A percentile compares a stretch with the other conserved stretches of the same genome.
Conservation (phyloP, 2,329 filamentous ascomycete genomes). For the Tolypocladium tundrense region DNA sequence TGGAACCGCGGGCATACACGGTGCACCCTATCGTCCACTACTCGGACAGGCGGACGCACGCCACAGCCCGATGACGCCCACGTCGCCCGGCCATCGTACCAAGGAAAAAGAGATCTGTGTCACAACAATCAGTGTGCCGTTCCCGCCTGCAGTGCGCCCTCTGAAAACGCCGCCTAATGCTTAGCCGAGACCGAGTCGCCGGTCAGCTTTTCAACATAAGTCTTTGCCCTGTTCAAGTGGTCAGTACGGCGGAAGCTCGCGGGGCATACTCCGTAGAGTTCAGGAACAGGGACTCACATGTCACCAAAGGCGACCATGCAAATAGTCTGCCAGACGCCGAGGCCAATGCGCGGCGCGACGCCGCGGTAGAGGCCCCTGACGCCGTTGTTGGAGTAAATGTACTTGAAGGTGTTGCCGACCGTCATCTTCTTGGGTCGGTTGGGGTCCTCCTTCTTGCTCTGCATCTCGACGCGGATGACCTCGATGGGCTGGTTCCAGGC, state of each 20-base stretch:
- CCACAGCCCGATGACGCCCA: neutral
- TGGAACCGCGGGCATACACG: neutral
- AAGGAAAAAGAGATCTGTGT: neutral
- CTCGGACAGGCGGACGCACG: neutral
- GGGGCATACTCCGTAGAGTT: neutral
- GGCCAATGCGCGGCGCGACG: constrained; percentile 84
- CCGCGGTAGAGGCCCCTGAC: constrained; percentile 90
- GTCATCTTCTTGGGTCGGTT: constrained; percentile 99
- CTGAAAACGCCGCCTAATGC: constrained; percentile 42
- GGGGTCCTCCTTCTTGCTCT: constrained; percentile 96
- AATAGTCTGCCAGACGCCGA: constrained; percentile 97
- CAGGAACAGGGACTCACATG: constrained; percentile 53
- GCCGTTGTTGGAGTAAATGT: constrained; percentile 88
- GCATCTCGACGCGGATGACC: constrained; percentile 99
- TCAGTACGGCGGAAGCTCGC: constrained; percentile 13
- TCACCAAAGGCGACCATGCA: constrained; percentile 99
- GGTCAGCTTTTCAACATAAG: constrained; percentile 56
- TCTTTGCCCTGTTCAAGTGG: constrained; percentile 45
- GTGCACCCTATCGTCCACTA: neutral
- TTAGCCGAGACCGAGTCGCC: constrained; percentile 55
- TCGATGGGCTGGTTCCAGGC: constrained; percentile 99
- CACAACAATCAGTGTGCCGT: neutral
- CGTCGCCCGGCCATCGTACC: neutral
- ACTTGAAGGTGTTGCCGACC: constrained; percentile 71
- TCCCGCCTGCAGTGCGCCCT: neutral